Evolutionary conservation across 2,329 filamentous ascomycete genomes (phyloP).

Genomic region (Cytospora leucostoma): DNA sequence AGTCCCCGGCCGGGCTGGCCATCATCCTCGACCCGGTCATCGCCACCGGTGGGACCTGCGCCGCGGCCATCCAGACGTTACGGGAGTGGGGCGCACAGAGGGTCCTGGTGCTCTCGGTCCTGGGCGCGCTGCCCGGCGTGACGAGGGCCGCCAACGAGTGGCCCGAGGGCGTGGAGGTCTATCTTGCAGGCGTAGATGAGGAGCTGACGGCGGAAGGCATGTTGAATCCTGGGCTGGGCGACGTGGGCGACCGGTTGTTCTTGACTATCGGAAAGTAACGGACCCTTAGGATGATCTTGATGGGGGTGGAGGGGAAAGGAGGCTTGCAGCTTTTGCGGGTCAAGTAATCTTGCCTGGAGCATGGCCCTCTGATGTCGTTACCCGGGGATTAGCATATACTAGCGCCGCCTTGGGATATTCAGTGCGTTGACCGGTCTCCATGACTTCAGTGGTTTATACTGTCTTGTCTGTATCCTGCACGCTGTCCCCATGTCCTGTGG

Average conservation of each 20-base stretch:
- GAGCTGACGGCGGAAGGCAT: constrained; percentile 78
- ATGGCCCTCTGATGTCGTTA: neutral
- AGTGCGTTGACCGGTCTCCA: neutral
- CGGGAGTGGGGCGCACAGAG: constrained; percentile 87
- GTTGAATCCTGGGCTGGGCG: constrained; percentile 86
- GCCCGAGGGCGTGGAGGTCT: constrained; percentile 76
- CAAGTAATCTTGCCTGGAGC: neutral
- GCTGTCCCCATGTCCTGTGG: neutral
- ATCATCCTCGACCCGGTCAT: constrained; percentile 91
- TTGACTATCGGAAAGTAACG: constrained; percentile 79
- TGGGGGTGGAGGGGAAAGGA: neutral
- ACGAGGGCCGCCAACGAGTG: constrained; percentile 72
- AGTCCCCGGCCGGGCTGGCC: constrained; percentile 58
- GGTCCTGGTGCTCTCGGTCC: constrained; percentile 73
- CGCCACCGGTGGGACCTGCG: constrained; percentile 87
- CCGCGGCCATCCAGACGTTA: constrained; percentile 85
- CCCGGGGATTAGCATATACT: neutral
- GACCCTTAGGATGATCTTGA: neutral
- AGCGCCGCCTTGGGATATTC: neutral
- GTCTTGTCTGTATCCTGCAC: neutral
- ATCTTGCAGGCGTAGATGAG: constrained; percentile 77
- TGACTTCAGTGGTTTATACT: neutral
- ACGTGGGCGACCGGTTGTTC: constrained; percentile 88
- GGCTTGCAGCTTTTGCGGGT: neutral
- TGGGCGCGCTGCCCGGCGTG: constrained; percentile 74